Evolutionary conservation across 306 rosid genomes (phyloP).

Genomic region (Mucuna pruriens): DNA sequence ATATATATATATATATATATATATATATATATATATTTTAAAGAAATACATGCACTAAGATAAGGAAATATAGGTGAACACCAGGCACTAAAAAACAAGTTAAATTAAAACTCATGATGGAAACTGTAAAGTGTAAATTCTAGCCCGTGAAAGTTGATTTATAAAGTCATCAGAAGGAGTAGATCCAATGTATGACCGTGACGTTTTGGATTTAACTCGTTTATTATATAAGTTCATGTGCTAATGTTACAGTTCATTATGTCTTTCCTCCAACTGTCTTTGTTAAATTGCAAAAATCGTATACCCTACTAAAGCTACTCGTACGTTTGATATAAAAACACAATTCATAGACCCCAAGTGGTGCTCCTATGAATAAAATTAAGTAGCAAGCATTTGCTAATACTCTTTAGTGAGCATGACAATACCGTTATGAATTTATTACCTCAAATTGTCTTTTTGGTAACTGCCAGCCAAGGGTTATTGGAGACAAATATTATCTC

Average conservation of each 20-base stretch:
- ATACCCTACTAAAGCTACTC: conserved; percentile 19
- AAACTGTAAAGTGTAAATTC: conserved; percentile 13
- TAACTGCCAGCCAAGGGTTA: conserved; percentile 16
- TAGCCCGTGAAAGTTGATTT: conserved; percentile 30
- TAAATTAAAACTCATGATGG: conserved; percentile 1
- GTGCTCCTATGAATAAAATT: conserved; percentile 18
- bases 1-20: too few relatives aligned
- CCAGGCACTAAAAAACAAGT: conserved; percentile 30
- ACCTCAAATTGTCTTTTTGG: conserved; percentile 34
- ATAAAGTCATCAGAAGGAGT: conserved; percentile 7
- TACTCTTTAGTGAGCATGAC: conserved; percentile 27
- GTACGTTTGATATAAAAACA: conserved; percentile 19
- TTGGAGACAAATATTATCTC: not conserved
- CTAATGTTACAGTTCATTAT: conserved; percentile 40
- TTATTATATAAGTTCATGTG: not conserved
- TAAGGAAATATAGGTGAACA: conserved; percentile 37
- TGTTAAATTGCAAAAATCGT: conserved; percentile 31
- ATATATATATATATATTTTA: too few relatives aligned
- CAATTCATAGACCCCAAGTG: conserved; percentile 9
- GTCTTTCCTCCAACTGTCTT: conserved; percentile 36
- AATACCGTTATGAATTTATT: conserved; percentile 44
- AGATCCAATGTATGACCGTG: conserved; percentile 11
- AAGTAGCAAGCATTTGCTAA: conserved; percentile 14
- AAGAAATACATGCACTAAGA: too few relatives aligned
- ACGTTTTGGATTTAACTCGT: conserved; percentile 21